Evolutionary conservation across 1,284 basidiomycete genomes (phyloP).

Genomic region (Cronartium quercuum): DNA sequence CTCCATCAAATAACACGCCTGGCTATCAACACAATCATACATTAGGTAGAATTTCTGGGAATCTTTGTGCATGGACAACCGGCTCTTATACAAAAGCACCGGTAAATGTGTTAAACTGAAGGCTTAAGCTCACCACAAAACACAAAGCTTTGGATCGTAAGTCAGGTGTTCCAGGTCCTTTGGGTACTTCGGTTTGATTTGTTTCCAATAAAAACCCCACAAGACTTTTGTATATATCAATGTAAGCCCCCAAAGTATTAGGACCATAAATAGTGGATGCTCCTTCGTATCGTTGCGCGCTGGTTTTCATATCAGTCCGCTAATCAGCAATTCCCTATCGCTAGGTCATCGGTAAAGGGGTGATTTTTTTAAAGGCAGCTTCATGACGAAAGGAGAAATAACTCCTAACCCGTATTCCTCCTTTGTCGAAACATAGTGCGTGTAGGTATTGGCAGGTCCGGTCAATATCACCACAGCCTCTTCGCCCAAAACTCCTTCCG

Average conservation of each 20-base stretch:
- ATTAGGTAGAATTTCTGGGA: not conserved
- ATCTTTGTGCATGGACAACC: not conserved
- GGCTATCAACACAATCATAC: conserved; percentile 51
- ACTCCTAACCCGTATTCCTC: conserved; percentile 4
- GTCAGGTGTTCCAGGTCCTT: conserved; percentile 63
- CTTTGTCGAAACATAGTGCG: conserved; percentile 58
- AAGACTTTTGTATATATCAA: conserved; percentile 65
- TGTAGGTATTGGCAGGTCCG: conserved; percentile 73
- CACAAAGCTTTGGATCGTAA: conserved; percentile 64
- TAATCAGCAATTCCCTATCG: too few relatives aligned
- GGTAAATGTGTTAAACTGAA: not conserved
- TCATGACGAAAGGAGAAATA: not conserved
- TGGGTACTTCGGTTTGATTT: conserved; percentile 54
- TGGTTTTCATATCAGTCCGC: conserved; percentile 66
- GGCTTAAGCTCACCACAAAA: conserved; percentile 54
- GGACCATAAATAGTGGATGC: conserved; percentile 72
- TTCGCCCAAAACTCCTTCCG: conserved; percentile 59
- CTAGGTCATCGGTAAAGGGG: not conserved
- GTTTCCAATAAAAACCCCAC: conserved; percentile 60
- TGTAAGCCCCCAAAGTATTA: conserved; percentile 73
- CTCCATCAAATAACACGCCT: conserved; percentile 60
- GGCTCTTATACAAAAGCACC: not conserved
- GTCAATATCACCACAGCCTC: conserved; percentile 63
- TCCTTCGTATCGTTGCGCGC: conserved; percentile 71
- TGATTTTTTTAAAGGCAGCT: not conserved